Percentiles rank a stretch among this genome's conserved stretches.
Conservation (phyloP, 805 yeast genomes). For the Saturnispora dispora region DNA sequence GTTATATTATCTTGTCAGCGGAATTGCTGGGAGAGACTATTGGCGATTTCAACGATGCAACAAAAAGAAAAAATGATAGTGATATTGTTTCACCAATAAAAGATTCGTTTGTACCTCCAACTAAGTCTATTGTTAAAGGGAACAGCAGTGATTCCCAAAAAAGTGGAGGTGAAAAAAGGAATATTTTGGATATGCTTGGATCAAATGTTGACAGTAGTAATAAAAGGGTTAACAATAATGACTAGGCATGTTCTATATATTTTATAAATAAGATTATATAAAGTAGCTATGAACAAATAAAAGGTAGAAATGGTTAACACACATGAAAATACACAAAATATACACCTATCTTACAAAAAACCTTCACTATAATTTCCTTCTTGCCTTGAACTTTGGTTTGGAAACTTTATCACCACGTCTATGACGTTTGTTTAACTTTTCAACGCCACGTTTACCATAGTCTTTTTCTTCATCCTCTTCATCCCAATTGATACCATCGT, state of each 20-base stretch:
- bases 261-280: neutral
- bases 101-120: neutral
- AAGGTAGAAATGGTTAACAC: neutral
- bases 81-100: neutral
- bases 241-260: neutral
- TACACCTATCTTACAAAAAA: neutral
- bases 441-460: conserved; percentile 4
- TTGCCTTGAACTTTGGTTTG: conserved; percentile 46
- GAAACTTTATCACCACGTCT: conserved; percentile 23
- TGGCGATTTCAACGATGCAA: conserved; percentile 21
- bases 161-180: neutral
- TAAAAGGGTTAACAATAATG: neutral
- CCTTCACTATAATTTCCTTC: conserved; percentile 44
- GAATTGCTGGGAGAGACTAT: conserved; percentile 45
- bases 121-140: neutral
- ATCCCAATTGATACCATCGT: conserved; percentile 44
- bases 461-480: conserved; percentile 18
- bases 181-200: conserved; percentile 7
- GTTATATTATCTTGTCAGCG: conserved; percentile 47
- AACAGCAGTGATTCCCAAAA: neutral
- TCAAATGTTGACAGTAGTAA: neutral
- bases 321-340: neutral
- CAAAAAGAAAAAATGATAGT: neutral
- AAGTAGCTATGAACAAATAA: neutral
- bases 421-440: conserved; percentile 9